Evolutionary conservation across 2,329 filamentous ascomycete genomes (phyloP), one percentile per base, ranked within the genome.

Genomic region (Hirsutella thompsonii): DNA sequence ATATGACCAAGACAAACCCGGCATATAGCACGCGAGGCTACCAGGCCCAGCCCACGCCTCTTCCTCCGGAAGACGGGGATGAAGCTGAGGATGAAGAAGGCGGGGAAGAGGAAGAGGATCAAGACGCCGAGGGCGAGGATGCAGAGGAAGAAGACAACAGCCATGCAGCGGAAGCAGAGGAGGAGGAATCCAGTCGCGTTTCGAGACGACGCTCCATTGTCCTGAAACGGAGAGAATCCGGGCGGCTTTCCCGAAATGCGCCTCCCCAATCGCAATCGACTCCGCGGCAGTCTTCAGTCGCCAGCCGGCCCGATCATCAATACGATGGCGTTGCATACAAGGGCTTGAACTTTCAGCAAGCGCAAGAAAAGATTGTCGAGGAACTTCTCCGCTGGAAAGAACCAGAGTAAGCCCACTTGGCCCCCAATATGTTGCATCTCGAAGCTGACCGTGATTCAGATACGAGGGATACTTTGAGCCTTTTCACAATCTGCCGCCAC

Each of bases 1-100:
- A 79, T 58, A 94, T 94, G 87, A 81, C 80, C 42, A 83, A 83
- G 58, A 74, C 81, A 51, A 94, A 94, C 52, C 87, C 88, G 13
- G 85, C 84, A 14, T 94, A 94, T 59, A 75, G 77, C 46, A 67
- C 70, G 14, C 69, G 72, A 20, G 66, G 65, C 37, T 92, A 93
- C 54, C 71, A 75, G 45, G 81, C 83, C 5, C 69, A 82, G 36
- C 74, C 86, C 5, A 87, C 85, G 1, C 83, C 86, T 0, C 68
- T 89, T 14, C 81, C 81, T 1, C 53, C 53, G 1, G 55, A 59
- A 38, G 53, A 52, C 19, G 54, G 49, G 20, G 52, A 55, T 6
- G 53, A 60, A 4, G 52, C 41, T 4, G 55, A 55, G 11, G 55
- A 39, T 2, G 20, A 40, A 3, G 20, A 40, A 14, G 21, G 19